Base-by-base conservation (phyloP, 352 stramenopile genomes). In the Phytophthora tubulina region DNA sequence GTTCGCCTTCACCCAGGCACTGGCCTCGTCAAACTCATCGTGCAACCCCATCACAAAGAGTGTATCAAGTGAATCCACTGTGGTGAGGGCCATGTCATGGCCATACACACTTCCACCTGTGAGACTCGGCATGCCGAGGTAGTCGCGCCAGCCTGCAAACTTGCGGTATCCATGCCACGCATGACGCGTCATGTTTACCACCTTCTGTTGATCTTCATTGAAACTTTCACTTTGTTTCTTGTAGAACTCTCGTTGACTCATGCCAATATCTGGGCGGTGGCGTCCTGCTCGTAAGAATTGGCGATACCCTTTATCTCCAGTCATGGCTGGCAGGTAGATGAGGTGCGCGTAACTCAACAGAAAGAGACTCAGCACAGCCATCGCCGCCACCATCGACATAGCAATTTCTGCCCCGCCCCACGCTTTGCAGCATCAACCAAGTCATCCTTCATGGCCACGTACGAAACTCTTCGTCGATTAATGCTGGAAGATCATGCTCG, bases 1-100 rank as follows among this genome's bases (percentile, higher is more conserved):
- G 48, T 91, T 81, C 13, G n/a, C 55, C 51, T 82, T 85, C 27
- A 78, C 60, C 86, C 84, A 93, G 4, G 74, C 59, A 27, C 77
- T 89, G 1, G 86, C 84, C 45, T 88, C 73, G 42, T 90, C 73
- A 49, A 90, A 94, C 31, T 91, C 86, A 39, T 88, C 72, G 15
- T 88, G 72, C 4, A 93, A 44, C 0, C 84, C 82, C 65, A 91
- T 76, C 7, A 93, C 41, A 53, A 90, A 85, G 42, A 93, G 75
- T 44, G 86, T 94, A 56, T 94, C 86, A 10, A 94, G 76, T 32
- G 86, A 78, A 48, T 93, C 86, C 5, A 92, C 75, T 8, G 84
- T 61, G 10, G 82, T 91, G 49, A 88, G 78, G 6, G 85, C 83
- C 82, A 93, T 87, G 52, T 90, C 80, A 66, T 93, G 85, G 4